These are phyloP conservation scores for Amanita exitialis DNA, from an alignment of 768 basidiomycete species.

Conservation along the genomic window DNA sequence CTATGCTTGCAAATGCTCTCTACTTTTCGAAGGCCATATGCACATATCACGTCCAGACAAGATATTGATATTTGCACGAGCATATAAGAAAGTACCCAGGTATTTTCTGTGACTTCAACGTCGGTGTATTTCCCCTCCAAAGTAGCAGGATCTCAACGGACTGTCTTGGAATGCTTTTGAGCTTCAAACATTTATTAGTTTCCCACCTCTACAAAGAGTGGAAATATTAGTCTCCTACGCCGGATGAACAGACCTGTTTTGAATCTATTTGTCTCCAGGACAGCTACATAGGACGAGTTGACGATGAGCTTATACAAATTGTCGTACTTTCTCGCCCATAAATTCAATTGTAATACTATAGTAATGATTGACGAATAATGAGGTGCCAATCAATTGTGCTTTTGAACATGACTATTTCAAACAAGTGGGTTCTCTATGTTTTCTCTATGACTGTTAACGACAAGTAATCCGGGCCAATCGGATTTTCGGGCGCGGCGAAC, in stretches of 20 bases:
- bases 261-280: conserved; percentile 7
- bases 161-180: conserved; percentile 7
- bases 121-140: conserved; percentile 8
- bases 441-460: conserved; percentile 7
- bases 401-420: conserved; percentile 9
- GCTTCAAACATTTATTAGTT: conserved; percentile 3
- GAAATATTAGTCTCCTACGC: background rate
- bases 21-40: conserved; percentile 3
- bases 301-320: conserved; percentile 6
- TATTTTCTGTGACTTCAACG: background rate
- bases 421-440: conserved; percentile 8
- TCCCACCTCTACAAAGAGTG: conserved; percentile 7
- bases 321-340: conserved; percentile 8
- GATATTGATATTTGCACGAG: too few species aligned
- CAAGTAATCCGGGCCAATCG: conserved; percentile 9
- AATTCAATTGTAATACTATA: conserved; percentile 8
- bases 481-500: conserved; percentile 10
- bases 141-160: conserved; percentile 7
- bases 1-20: too few species aligned
- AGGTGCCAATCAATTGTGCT: conserved; percentile 4
- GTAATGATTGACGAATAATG: conserved; percentile 8
- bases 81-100: too few species aligned
- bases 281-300: conserved; percentile 2
- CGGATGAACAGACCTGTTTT: background rate
- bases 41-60: too few species aligned